Percentiles rank a stretch among this genome's conserved stretches.
Conservation (phyloP, 805 yeast genomes). For the Kodamaea kakaduensis region DNA sequence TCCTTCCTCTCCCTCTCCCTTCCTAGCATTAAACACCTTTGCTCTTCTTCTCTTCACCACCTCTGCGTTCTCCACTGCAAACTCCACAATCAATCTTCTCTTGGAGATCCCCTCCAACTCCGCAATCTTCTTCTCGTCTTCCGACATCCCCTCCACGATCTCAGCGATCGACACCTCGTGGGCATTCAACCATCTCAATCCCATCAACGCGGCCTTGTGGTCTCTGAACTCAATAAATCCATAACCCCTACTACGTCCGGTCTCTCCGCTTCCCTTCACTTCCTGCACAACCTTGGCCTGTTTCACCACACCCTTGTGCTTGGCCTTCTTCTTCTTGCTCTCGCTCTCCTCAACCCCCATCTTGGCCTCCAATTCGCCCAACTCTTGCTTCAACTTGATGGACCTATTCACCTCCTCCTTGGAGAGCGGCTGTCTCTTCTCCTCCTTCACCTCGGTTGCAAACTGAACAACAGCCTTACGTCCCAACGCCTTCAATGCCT, state of each 20-base stretch:
- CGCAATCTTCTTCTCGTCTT: conserved; percentile 59
- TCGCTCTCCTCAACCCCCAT: conserved; percentile 26
- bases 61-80: conserved; percentile 93
- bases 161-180: conserved; percentile 76
- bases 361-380: conserved; percentile 20
- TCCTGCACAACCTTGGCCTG: conserved; percentile 94
- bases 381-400: conserved; percentile 54
- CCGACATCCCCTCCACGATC: conserved; percentile 63
- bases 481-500: conserved; percentile 84
- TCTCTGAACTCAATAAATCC: conserved; percentile 93
- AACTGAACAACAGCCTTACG: conserved; percentile 93
- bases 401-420: conserved; percentile 88
- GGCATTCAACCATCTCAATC: conserved; percentile 93
- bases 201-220: conserved; percentile 92
- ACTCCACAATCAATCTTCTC: conserved; percentile 86
- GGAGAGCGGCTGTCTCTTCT: conserved; percentile 73
- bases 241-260: conserved; percentile 93
- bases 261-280: conserved; percentile 80
- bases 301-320: conserved; percentile 84
- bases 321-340: conserved; percentile 54
- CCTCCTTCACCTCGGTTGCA: conserved; percentile 81
- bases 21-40: conserved; percentile 37
- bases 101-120: conserved; percentile 51
- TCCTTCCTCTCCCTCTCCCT: conserved; percentile 25
- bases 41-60: conserved; percentile 89